phyloP scores from a whole-genome alignment of 2,329 filamentous ascomycete species.

The Phialemoniopsis sp. region DNA sequence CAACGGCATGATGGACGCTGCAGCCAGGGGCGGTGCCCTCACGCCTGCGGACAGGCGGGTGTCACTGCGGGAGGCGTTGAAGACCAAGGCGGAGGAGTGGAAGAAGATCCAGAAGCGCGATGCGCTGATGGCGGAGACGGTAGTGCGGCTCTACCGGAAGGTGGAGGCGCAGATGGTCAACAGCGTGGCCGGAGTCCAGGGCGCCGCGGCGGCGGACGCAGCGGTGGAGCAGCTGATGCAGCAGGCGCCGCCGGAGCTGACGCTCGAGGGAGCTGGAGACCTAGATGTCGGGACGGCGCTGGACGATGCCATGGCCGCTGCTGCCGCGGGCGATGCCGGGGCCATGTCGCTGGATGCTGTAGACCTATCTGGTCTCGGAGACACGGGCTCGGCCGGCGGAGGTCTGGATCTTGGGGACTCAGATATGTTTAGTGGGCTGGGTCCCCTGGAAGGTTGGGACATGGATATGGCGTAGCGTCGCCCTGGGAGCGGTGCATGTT shows the following conservation, averaged over 20 bases:
- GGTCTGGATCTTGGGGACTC: slow-evolving; percentile 10
- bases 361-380: neutral
- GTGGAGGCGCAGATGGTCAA: slow-evolving; percentile 61
- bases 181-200: slow-evolving; percentile 14
- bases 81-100: slow-evolving; percentile 53
- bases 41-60: slow-evolving; percentile 39
- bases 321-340: neutral
- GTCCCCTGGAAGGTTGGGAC: slow-evolving; percentile 14
- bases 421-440: slow-evolving; percentile 15
- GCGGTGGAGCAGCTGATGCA: slow-evolving; percentile 32
- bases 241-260: slow-evolving; percentile 33
- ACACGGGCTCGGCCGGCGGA: neutral
- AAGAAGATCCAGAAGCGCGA: slow-evolving; percentile 43
- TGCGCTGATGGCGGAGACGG: slow-evolving; percentile 49
- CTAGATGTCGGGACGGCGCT: slow-evolving; percentile 6
- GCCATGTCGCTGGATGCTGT: slow-evolving; percentile 3
- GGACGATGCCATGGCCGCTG: slow-evolving; percentile 1
- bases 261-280: no score
- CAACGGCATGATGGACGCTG: slow-evolving; percentile 23
- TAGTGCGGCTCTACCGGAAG: slow-evolving; percentile 58
- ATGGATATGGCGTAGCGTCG: slow-evolving; percentile 6
- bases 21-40: slow-evolving; percentile 17
- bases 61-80: slow-evolving; percentile 58
- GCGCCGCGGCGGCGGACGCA: slow-evolving; percentile 21
- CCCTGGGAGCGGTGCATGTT: no score